phyloP scores from a whole-genome alignment of 345 rosid species.

The Nasturtium officinale region DNA sequence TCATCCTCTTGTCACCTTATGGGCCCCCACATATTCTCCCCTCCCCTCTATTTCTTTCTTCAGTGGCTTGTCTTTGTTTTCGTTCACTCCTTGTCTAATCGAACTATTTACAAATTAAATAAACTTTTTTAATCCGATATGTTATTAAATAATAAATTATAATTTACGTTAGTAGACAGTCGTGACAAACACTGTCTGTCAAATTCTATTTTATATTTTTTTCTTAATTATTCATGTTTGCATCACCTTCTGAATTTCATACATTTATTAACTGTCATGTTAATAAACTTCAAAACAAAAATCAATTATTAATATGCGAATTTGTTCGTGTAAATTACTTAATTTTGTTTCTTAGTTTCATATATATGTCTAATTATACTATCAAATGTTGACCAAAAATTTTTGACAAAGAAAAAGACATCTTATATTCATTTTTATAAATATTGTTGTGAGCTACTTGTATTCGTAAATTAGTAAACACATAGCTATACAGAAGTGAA shows the following conservation, averaged over 20 bases:
- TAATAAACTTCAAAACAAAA: background rate
- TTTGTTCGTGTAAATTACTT: background rate
- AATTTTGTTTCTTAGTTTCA: background rate
- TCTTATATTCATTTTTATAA: background rate
- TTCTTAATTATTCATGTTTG: background rate
- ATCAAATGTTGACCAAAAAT: background rate
- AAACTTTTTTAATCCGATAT: background rate
- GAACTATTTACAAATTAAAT: background rate
- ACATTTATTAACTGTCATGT: background rate
- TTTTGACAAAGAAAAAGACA: background rate
- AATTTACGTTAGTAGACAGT: background rate
- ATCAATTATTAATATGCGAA: background rate
- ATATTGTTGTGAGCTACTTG: background rate
- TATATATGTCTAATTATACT: background rate
- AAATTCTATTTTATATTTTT: background rate
- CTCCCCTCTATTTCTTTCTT: background rate
- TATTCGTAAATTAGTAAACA: background rate
- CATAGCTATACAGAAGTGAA: background rate
- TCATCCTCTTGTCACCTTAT: background rate
- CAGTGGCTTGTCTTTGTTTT: background rate
- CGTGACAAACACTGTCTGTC: conserved; percentile 8
- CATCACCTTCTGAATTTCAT: background rate
- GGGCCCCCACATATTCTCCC: background rate
- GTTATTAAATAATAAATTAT: background rate
- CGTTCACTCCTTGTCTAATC: background rate